Evolutionary conservation across 1,284 basidiomycete genomes (phyloP).

Genomic region (Trichosporon ovoides): DNA sequence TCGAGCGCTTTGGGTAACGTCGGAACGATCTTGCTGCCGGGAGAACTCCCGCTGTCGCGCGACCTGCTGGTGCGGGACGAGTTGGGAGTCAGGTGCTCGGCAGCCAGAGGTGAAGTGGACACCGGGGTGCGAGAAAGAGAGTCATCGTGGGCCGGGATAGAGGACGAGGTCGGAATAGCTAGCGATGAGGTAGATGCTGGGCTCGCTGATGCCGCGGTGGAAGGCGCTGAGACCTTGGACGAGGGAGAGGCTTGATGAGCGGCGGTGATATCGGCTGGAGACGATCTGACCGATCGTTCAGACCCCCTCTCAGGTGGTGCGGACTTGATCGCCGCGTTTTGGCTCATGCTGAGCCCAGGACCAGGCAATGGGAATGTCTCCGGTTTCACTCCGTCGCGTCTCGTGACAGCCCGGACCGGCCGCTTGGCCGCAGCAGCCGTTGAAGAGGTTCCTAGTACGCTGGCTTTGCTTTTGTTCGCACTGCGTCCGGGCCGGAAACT

Average conservation of each 20-base stretch:
- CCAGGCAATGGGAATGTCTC: slow-evolving; percentile 20
- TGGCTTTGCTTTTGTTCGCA: slow-evolving; percentile 14
- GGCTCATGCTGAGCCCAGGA: background rate
- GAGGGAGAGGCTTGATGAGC: background rate
- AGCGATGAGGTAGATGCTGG: background rate
- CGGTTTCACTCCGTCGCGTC: background rate
- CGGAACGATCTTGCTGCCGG: slow-evolving; percentile 5
- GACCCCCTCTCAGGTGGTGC: background rate
- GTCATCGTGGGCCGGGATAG: background rate
- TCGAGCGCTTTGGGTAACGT: slow-evolving; percentile 12
- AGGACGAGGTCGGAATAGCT: background rate
- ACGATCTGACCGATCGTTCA: background rate
- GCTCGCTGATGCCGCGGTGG: background rate
- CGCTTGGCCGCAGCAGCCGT: background rate
- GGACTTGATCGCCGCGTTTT: background rate
- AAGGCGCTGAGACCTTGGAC: background rate
- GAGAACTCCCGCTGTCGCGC: background rate
- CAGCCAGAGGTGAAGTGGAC: background rate
- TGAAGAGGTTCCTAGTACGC: slow-evolving; percentile 4
- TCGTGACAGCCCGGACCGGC: background rate
- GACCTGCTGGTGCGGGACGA: slow-evolving; percentile 13
- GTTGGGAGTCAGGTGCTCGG: slow-evolving; percentile 8
- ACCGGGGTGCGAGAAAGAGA: slow-evolving; percentile 2
- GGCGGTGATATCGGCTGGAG: background rate
- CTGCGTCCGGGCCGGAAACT: slow-evolving; percentile 31